These are phyloP conservation scores for Apiotrichum montevideense DNA, from an alignment of 1,284 basidiomycete genomes.

Conservation along the genomic window DNA sequence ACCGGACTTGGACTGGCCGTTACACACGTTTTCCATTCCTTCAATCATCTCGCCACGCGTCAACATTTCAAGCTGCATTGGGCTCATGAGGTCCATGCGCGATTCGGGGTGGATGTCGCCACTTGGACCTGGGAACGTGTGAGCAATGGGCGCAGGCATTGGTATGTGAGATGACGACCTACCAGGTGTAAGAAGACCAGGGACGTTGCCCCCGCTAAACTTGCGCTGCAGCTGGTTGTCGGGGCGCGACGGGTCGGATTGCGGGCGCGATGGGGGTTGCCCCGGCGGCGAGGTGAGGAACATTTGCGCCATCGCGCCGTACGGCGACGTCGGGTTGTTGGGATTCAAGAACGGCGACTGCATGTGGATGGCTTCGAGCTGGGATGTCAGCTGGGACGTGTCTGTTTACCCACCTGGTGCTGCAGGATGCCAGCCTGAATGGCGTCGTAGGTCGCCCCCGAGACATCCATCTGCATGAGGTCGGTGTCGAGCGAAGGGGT, in stretches of 20 bases:
- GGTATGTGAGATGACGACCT: slow-evolving; percentile 5
- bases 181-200: slow-evolving; percentile 33
- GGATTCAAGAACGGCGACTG: slow-evolving; percentile 43
- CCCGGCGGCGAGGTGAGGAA: slow-evolving; percentile 30
- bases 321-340: slow-evolving; percentile 30
- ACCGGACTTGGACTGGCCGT: not conserved
- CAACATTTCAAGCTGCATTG: slow-evolving; percentile 41
- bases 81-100: slow-evolving; percentile 37
- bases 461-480: slow-evolving; percentile 7
- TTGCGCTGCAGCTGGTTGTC: slow-evolving; percentile 7
- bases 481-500: slow-evolving; percentile 4
- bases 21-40: slow-evolving; percentile 33
- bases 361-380: slow-evolving; percentile 48
- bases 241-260: slow-evolving; percentile 1
- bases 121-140: slow-evolving; percentile 29
- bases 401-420: slow-evolving; percentile 13
- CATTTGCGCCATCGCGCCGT: slow-evolving; percentile 32
- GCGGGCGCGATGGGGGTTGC: not conserved
- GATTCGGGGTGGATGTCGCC: slow-evolving; percentile 39
- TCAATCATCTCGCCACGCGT: slow-evolving; percentile 25
- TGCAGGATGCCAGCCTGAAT: slow-evolving; percentile 20
- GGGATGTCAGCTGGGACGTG: slow-evolving; percentile 3
- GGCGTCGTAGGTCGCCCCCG: slow-evolving; percentile 12
- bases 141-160: not conserved
- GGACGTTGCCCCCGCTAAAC: slow-evolving; percentile 1